Base-by-base conservation (phyloP, 148 eudicot species). In the Chenopodium suecicum region DNA sequence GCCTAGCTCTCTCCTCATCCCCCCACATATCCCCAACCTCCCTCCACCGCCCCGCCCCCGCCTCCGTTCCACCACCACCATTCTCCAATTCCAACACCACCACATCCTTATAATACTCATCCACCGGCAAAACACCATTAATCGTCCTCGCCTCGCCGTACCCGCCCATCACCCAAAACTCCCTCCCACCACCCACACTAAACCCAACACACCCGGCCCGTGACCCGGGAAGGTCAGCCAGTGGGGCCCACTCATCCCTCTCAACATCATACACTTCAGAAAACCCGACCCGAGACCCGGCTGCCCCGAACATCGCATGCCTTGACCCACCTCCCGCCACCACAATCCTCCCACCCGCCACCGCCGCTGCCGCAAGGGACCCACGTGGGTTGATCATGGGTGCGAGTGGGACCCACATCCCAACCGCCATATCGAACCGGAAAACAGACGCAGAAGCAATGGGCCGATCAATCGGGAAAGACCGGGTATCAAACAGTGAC, bases 101-200 rank as follows among this genome's bases (percentile, higher is more conserved):
- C 19, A 88, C 91, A 78, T 94, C 97, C 82, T 84, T 88, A 70
- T 91, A 92, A 86, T 92, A 88, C 82, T 94, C 93, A 79, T 96
- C 98, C 80, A 96, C 93, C 0, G 97, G 98, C 84, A 96, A 89
- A 71, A 94, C 90, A 81, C 99, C 99, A 2, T 89, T 81, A 9
- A 96, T 89, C 54, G 94, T 92, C 87, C 92, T 89, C 71, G 91
- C 87, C 82, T 90, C 94, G 9, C 99, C 97, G 60, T 95, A 95
- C 56, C 99, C 99, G 1, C 99, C 99, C 98, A 95, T 94, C 82
- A 95, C 99, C 97, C 99, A 94, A 73, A 95, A 92, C 83, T 94
- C 98, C 77, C 79, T 87, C 86, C 78, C 84, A 44, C 78, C 86
- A 20, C 74, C 89, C 66, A 84, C 83, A 27, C 87, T 72, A 75